Conservation (phyloP, 2,329 filamentous ascomycete species). For the Colletotrichum sp. region DNA sequence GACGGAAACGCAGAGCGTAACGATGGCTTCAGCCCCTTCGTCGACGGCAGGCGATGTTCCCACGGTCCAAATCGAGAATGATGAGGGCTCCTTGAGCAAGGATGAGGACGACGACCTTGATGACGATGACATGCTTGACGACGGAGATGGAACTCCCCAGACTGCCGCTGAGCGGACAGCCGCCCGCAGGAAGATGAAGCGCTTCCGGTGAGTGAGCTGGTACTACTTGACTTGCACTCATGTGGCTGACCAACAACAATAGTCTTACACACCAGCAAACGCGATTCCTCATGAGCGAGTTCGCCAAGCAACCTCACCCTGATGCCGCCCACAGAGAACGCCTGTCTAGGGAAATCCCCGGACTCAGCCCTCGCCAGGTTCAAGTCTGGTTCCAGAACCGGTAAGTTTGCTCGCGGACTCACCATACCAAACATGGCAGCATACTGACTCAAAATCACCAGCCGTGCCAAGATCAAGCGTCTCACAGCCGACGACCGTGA, state of each 20-base stretch:
- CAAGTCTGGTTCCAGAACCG: conserved; percentile 99
- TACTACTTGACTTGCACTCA: background rate
- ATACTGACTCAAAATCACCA: conserved; percentile 33
- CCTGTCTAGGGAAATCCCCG: conserved; percentile 87
- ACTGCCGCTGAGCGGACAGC: conserved; percentile 62
- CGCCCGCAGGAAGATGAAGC: conserved; percentile 73
- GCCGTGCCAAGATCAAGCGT: conserved; percentile 74
- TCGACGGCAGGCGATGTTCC: conserved; percentile 38
- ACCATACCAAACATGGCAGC: background rate
- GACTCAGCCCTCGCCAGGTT: conserved; percentile 88
- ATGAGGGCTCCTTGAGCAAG: conserved; percentile 37
- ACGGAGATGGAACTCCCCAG: conserved; percentile 51
- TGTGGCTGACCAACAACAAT: background rate
- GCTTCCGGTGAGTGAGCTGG: conserved; percentile 67
- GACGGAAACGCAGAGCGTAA: conserved; percentile 41
- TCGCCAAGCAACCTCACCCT: conserved; percentile 91
- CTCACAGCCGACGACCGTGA: conserved; percentile 73
- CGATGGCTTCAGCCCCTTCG: conserved; percentile 41
- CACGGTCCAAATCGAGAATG: conserved; percentile 38
- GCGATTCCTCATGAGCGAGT: conserved; percentile 97
- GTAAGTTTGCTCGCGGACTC: conserved; percentile 52
- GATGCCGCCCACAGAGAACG: conserved; percentile 90
- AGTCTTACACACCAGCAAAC: conserved; percentile 96
- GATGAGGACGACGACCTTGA: conserved; percentile 60
- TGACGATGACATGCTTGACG: conserved; percentile 63